Evolutionary conservation across 345 rosid genomes (phyloP).

Genomic region (Physaria fendleri): DNA sequence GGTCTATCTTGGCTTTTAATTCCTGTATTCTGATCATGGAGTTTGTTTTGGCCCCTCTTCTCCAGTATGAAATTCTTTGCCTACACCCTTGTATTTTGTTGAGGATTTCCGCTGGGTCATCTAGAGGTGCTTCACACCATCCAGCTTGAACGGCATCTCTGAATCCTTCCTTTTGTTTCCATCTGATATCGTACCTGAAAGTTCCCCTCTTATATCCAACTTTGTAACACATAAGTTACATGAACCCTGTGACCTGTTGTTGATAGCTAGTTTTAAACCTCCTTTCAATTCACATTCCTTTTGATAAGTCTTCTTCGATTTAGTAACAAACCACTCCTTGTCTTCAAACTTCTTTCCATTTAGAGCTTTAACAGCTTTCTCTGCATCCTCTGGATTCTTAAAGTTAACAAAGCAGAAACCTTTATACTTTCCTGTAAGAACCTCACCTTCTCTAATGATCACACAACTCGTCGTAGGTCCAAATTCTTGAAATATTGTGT

Average conservation of each 20-base stretch:
- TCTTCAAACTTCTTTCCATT: slow-evolving; percentile 63
- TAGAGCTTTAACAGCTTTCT: slow-evolving; percentile 59
- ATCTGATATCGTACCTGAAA: too few relatives aligned
- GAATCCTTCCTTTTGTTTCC: too few relatives aligned
- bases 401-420: slow-evolving; percentile 82
- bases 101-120: too few relatives aligned
- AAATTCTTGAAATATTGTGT: slow-evolving; percentile 41
- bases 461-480: slow-evolving; percentile 55
- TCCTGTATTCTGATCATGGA: too few relatives aligned
- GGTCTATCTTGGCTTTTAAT: too few relatives aligned
- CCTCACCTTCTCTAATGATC: slow-evolving; percentile 50
- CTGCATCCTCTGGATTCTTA: slow-evolving; percentile 72
- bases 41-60: too few relatives aligned
- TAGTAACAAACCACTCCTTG: slow-evolving; percentile 76
- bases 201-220: slow-evolving; percentile 58
- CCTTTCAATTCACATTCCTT: slow-evolving; percentile 52
- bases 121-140: too few relatives aligned
- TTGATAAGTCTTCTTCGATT: slow-evolving; percentile 66
- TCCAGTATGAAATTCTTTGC: too few relatives aligned
- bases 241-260: slow-evolving; percentile 58
- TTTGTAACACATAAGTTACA: slow-evolving; percentile 62
- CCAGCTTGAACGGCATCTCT: too few relatives aligned
- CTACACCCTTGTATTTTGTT: too few relatives aligned
- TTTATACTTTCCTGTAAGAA: slow-evolving; percentile 48
- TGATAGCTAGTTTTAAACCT: slow-evolving; percentile 51